phyloP scores from a whole-genome alignment of 192 early-diverging fungal genomes.

The Phlyctochytrium bullatum region DNA sequence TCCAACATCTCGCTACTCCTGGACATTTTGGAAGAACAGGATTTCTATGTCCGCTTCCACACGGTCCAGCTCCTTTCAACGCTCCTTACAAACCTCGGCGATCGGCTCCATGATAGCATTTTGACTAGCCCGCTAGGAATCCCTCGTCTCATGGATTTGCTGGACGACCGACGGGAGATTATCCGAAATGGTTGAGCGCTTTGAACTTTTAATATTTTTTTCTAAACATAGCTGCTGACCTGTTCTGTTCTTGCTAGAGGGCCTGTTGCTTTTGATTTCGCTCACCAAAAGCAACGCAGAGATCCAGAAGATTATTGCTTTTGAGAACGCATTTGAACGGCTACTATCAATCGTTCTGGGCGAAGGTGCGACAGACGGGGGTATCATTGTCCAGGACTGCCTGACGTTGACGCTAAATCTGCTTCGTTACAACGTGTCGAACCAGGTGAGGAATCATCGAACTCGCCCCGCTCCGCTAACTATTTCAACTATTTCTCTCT shows the following conservation, averaged over 20 bases:
- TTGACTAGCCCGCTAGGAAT: conserved; percentile 72
- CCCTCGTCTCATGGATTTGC: conserved; percentile 81
- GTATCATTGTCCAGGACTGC: conserved; percentile 97
- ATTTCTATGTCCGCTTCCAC: conserved; percentile 94
- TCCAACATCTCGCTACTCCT: conserved; percentile 81
- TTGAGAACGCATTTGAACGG: conserved; percentile 96
- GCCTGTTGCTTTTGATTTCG: conserved; percentile 83
- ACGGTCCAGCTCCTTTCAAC: conserved; percentile 82
- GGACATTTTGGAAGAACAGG: conserved; percentile 84
- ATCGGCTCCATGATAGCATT: conserved; percentile 76
- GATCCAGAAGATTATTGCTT: conserved; percentile 98
- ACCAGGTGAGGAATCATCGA: too few relatives aligned
- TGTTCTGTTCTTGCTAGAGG: conserved; percentile 71
- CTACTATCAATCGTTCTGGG: conserved; percentile 84
- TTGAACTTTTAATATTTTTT: conserved; percentile 4
- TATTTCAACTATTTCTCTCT: conserved; percentile 1
- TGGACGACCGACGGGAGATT: conserved; percentile 91
- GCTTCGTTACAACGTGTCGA: conserved; percentile 93
- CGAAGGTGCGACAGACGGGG: conserved; percentile 87
- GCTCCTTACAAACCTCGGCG: conserved; percentile 59
- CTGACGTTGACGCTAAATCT: conserved; percentile 89
- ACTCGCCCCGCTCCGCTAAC: neutral
- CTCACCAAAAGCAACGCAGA: conserved; percentile 92
- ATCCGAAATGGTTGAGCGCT: conserved; percentile 88
- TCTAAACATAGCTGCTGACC: too few relatives aligned